Conservation (phyloP, 140 eudicot species). For the Senecio squalidus region DNA sequence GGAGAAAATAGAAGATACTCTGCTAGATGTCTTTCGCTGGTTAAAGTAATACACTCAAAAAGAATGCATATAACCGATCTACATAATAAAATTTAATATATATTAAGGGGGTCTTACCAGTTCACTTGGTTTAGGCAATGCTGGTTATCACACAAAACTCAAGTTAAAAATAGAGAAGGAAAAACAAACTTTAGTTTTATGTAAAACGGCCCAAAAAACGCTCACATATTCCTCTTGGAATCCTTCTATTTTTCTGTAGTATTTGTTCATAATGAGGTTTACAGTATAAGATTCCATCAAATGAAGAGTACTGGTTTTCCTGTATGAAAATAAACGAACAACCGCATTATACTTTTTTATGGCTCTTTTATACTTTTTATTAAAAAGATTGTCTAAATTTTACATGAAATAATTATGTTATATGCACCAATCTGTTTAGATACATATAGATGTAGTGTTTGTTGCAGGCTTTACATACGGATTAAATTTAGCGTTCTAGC, state of each 20-base stretch:
- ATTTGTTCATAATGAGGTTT: conserved; percentile 23
- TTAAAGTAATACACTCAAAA: background rate
- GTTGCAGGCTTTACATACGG: too few species aligned
- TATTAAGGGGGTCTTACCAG: conserved; percentile 11
- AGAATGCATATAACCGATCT: background rate
- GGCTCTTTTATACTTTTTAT: background rate
- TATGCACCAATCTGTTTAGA: background rate
- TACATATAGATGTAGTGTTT: background rate
- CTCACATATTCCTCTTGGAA: conserved; percentile 31
- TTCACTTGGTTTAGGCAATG: conserved; percentile 32
- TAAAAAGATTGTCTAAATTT: too few species aligned
- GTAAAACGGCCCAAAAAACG: too few species aligned
- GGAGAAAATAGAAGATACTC: conserved; percentile 18
- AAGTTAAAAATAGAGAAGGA: background rate
- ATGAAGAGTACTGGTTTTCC: conserved; percentile 17
- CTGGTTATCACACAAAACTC: conserved; percentile 18
- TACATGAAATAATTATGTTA: background rate
- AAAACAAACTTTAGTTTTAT: background rate
- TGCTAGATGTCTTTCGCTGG: conserved; percentile 17
- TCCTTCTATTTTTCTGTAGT: conserved; percentile 2
- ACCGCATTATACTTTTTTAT: background rate
- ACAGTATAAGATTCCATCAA: conserved; percentile 26
- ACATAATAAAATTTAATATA: background rate
- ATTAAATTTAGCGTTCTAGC: too few species aligned
- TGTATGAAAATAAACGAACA: background rate